Evolutionary conservation across 2,329 filamentous ascomycete species (phyloP).

Genomic region (Magnaporthiopsis poae): DNA sequence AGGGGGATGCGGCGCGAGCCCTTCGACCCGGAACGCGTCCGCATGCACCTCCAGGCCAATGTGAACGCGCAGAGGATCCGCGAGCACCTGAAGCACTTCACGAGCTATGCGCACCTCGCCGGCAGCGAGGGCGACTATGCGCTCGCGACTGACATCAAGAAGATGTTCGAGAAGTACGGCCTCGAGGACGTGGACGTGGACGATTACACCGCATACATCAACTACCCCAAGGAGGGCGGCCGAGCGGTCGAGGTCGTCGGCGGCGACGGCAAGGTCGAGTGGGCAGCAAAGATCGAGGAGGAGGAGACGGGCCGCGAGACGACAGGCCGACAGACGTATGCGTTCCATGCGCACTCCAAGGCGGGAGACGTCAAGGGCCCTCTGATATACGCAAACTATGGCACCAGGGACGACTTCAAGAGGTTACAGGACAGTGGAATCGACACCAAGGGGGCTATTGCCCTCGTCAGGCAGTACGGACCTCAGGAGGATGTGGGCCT

Average conservation of each 20-base stretch:
- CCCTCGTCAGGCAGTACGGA: constrained; percentile 71
- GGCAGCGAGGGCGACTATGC: constrained; percentile 90
- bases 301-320: constrained; percentile 55
- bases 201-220: constrained; percentile 80
- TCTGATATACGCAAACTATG: constrained; percentile 86
- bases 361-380: constrained; percentile 77
- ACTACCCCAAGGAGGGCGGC: constrained; percentile 73
- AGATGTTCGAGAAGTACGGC: constrained; percentile 59
- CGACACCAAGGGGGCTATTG: constrained; percentile 68
- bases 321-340: constrained; percentile 57
- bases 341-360: constrained; percentile 84
- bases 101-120: constrained; percentile 77
- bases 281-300: constrained; percentile 80
- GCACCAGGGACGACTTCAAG: constrained; percentile 73
- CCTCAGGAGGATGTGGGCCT: constrained; percentile 61
- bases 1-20: constrained; percentile 53
- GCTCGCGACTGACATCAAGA: constrained; percentile 73
- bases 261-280: constrained; percentile 50
- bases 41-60: constrained; percentile 61
- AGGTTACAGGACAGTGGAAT: constrained; percentile 60
- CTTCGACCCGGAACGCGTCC: constrained; percentile 76
- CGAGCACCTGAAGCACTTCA: constrained; percentile 66
- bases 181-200: constrained; percentile 70
- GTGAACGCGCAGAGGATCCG: constrained; percentile 62
- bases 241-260: constrained; percentile 73